Evolutionary conservation across 1,284 basidiomycete genomes (phyloP).

Genomic region (Ustilago hordei): DNA sequence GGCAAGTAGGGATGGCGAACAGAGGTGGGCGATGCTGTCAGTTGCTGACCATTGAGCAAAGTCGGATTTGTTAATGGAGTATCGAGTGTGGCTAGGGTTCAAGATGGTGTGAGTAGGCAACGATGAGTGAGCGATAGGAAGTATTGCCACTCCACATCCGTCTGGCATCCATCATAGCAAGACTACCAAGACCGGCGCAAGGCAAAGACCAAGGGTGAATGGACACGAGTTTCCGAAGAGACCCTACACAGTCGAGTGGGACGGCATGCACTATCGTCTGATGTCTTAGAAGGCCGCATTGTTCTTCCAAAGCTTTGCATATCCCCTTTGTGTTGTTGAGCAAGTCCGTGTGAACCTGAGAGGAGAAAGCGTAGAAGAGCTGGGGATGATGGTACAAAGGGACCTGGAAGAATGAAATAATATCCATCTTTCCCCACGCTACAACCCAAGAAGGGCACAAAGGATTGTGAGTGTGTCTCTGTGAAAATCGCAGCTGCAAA

Average conservation of each 20-base stretch:
- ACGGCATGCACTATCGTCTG: not conserved
- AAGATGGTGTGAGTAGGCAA: not conserved
- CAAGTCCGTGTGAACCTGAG: not conserved
- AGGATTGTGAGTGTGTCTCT: not conserved
- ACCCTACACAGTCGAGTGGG: not conserved
- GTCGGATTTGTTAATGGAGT: not conserved
- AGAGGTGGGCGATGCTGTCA: not conserved
- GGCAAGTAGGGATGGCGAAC: not conserved
- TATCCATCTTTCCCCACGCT: slow-evolving; percentile 3
- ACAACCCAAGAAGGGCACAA: not conserved
- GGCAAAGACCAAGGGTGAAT: not conserved
- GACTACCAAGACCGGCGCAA: not conserved
- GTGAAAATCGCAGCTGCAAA: not conserved
- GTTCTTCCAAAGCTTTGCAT: not conserved
- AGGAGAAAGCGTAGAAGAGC: not conserved
- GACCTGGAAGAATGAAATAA: not conserved
- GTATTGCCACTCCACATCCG: not conserved
- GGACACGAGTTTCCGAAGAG: not conserved
- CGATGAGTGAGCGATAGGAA: not conserved
- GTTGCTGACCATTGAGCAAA: not conserved
- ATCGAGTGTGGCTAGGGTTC: not conserved
- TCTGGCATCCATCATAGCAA: not conserved
- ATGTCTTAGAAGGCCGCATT: not conserved
- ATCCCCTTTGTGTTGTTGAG: slow-evolving; percentile 3
- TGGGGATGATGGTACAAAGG: slow-evolving; percentile 2